phyloP scores from a whole-genome alignment of 2,329 filamentous ascomycete genomes.

The Hypoxylon sp. region DNA sequence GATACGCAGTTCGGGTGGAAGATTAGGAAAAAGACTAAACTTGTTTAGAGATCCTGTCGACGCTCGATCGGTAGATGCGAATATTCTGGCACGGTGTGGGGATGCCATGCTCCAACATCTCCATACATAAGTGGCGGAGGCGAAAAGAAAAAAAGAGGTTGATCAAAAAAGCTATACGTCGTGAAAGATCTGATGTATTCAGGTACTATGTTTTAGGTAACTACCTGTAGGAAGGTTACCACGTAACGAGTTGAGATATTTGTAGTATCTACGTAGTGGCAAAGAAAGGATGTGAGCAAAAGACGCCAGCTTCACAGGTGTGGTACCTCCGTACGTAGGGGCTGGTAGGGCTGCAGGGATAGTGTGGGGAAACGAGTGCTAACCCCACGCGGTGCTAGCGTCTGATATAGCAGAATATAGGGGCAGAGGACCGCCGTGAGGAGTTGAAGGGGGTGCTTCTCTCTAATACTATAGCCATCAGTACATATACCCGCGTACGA shows the following conservation, averaged over 20 bases:
- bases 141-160: too few species aligned
- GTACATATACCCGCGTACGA: too few species aligned
- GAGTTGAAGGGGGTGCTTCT: too few species aligned
- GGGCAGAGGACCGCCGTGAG: too few species aligned
- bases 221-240: not conserved
- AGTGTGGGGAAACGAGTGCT: too few species aligned
- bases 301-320: not conserved
- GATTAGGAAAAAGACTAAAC: slow-evolving; percentile 16
- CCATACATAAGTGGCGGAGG: not conserved
- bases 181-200: not conserved
- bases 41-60: not conserved
- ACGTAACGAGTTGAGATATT: not conserved
- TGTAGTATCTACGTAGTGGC: not conserved
- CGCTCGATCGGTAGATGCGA: not conserved
- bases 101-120: not conserved
- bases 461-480: too few species aligned
- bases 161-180: not conserved
- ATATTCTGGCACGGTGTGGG: not conserved
- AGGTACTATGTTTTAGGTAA: not conserved
- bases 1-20: slow-evolving; percentile 29
- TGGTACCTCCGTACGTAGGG: too few species aligned
- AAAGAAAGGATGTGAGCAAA: not conserved
- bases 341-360: too few species aligned
- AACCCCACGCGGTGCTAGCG: too few species aligned
- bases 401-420: too few species aligned